Base-by-base conservation (phyloP, 176 grass and related monocot species). In the Raddia guianensis region DNA sequence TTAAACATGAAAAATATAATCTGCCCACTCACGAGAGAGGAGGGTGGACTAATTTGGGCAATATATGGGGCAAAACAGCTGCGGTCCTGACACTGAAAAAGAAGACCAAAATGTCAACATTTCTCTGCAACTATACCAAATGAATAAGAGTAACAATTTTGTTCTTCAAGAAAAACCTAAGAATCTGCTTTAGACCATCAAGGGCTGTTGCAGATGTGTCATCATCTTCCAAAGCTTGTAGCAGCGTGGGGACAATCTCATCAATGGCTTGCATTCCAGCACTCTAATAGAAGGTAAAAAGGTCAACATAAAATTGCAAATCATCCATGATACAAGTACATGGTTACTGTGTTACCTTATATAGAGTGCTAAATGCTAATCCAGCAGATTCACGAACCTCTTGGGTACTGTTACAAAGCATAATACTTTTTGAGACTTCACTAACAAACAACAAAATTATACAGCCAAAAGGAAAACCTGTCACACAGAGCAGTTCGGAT, bases 321-420 rank as follows among this genome's bases (percentile, higher is more conserved):
- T n/a, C 50, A 82, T 72, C 18, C 9, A 80, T 77, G 78, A 84
- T 18, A 80, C 69, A 74, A 80, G 56, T 73, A 83, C 16, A 62
- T 4, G 50, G 16, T 69, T 14, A 35, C 47, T 71, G 14, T 73
- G 70, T 55, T 86, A 98, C 95, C 95, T 98, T 98, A 54, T 98
- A 98, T 15, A 98, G 95, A 85, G 95, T 98, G 83, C 86, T 95
- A 91, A 98, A 98, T 43, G 95, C 95, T 77, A 98, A 79, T 69
- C 92, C 95, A 85, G 95, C 95, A 89, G 95, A 94, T 89, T 98
- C 95, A 56, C 95, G 95, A 62, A 98, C 95, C 67, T 98, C 95
- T 87, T 90, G 88, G 35, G 86, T 87, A 71, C 95, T 98, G 84
- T 68, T 52, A 91, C 68, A 56, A 60, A 66, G 15, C 51, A 52